Base-by-base conservation (phyloP, 805 yeast species). In the Zygotorulaspora sp. region DNA sequence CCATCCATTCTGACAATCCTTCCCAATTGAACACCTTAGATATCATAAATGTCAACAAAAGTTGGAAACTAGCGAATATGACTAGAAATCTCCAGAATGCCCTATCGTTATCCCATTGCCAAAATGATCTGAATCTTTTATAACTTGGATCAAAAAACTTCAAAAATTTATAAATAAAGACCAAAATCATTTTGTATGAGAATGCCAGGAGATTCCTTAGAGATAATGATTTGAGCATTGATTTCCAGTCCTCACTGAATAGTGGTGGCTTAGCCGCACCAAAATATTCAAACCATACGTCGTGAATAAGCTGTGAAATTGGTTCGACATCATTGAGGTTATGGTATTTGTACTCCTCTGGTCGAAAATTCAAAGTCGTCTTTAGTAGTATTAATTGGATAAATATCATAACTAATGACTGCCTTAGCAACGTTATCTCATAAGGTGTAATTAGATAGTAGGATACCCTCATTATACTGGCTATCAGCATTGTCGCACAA, bases 401-500 rank as follows among this genome's bases (percentile, higher is more conserved):
- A 44, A 75, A 70, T n/a, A 88, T 70, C 96, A 87, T 88, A n/a
- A 85, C 75, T 28, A 83, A 52, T 24, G 92, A 77, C 56, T 89
- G 97, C 44, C 90, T 65, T 29, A 88, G 66, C 28, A 88, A 62
- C 2, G 94, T 75, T n/a, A 74, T 60, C 57, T 88, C 96, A 56
- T 80, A 88, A 0, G 95, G 95, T 31, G 80, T 74, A 34, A 85
- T 79, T 44, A 82, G 59, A 65, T 82, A 89, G 65, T 85, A 88
- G 39, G 78, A 76, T 18, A 88, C 79, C 47, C 94, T 69, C 31
- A 87, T 63, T 4, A 78, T 74, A 28, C 87, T 74, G 1, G 95
- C 80, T 46, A 86, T 69, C 44, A 88, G 58, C 95, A 89, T 87
- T 5, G 95, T 85, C 5, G 87, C 89, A 62, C 96, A 89, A 8